Evolutionary conservation across 2,329 filamentous ascomycete genomes (phyloP), one percentile per base, ranked within the genome.

Genomic region (Aureobasidium subglaciale): DNA sequence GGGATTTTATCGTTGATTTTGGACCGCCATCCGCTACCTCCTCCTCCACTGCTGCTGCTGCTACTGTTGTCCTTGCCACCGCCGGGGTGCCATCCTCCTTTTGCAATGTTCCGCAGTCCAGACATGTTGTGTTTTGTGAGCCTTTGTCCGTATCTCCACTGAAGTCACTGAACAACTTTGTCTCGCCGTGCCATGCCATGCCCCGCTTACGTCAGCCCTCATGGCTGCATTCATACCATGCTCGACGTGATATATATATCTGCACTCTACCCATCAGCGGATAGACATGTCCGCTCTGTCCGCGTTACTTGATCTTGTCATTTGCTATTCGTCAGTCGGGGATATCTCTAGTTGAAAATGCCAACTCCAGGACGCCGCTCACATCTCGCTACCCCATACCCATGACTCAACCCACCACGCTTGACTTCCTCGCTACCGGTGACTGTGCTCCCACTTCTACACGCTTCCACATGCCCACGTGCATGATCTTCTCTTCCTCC

Each of bases 401-500:
- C 20, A 6, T 41, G 9, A 6, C 27, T 22, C 32, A 41, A 11
- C 16, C 24, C n/a, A 35, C 50, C 37, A 54, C 29, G 27, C 50
- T 54, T 15, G 5, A 34, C 50, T 43, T 54, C 7, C 50, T 22
- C 15, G 29, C 20, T 11, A 13, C 22, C 18, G 38, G 6, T 8
- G 25, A 32, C 32, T 43, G 27, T 32, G 30, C 27, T 10, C 18
- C n/a, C 16, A 78, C 0, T 84, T 84, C 68, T 16, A 78, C 34
- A 57, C 73, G 63, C 68, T 71, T 79, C 79, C 82, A 95, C 90
- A 96, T 95, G 58, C 88, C 90, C 16, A 95, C 78, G 74, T 96
- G 90, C 61, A 81, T 76, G 55, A 96, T 92, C 4, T 87, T 88
- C 65, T 93, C 90, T 69, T 96, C 90, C 59, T 78, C 76, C 90